Evolutionary conservation across 805 yeast genomes (phyloP), one percentile per base, ranked within the genome.

Genomic region (Metschnikowia proteae): DNA sequence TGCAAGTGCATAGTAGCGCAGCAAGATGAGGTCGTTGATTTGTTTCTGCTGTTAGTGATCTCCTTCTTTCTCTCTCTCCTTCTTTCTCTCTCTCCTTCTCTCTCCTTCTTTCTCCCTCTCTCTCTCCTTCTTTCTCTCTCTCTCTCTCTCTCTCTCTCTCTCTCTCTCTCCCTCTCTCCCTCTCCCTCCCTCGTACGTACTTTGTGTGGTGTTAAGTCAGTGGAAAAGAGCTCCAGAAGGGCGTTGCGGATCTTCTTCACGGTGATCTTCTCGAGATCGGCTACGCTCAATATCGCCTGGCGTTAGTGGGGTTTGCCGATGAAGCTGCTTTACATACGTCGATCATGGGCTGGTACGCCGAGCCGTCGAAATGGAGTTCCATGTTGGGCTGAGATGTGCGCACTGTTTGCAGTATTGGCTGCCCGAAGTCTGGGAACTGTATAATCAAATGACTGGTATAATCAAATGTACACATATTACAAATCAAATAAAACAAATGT

Each of bases 191-290:
- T 28, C 30, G n/a, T 38, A 68, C 75, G 51, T 69, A 70, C 75
- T 57, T 76, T 71, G 49, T 76, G 68, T 0, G 70, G 68, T 22
- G 58, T 66, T 38, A 86, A 71, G 54, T 84, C 82, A 1, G 76
- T 70, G 4, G 76, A 79, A 58, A 82, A 86, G 30, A 88, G 69
- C 52, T 80, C 86, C 60, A 83, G 88, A n/a, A 88, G 59, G 0
- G 91, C 92, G 50, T 76, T 74, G 52, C 95, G 71, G 25, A 88
- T 80, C 60, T 79, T 78, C 63, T 84, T 85, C 5, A 86, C 89
- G 0, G 91, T 80, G 11, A 87, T 81, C 51, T 78, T 74, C 51
- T 83, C 84, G 30, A 86, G 72, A 57, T 87, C 85, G 0, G 91
- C 80, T 5, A 81, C 90, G 43, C 83, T 71, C 33, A 88, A 66